A percentile compares a stretch with the other conserved stretches of the same genome.
These are phyloP conservation scores for Kluyveromyces aestuarii DNA, from an alignment of 805 yeast genomes.

Conservation along the genomic window DNA sequence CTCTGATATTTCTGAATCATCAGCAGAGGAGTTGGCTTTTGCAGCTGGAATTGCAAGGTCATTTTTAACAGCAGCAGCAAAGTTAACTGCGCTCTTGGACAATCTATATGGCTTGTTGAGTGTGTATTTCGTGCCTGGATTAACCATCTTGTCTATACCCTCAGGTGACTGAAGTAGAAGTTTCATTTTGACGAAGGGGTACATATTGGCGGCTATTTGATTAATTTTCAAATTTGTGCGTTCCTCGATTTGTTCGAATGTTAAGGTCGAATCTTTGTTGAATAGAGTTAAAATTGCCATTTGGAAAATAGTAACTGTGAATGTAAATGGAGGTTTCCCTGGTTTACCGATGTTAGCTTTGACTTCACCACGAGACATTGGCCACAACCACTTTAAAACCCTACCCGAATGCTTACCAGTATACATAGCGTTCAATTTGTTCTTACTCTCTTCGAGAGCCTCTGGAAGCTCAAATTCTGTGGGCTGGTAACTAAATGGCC, in stretches of 20 bases:
- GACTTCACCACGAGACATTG: constrained; percentile 83
- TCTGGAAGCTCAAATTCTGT: constrained; percentile 53
- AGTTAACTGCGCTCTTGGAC: constrained; percentile 74
- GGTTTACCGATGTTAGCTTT: constrained; percentile 76
- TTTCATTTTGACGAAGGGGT: constrained; percentile 72
- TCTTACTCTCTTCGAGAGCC: constrained; percentile 54
- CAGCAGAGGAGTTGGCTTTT: constrained; percentile 31
- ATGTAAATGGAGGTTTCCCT: constrained; percentile 70
- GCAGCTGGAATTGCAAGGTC: constrained; percentile 14
- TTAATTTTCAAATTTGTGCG: constrained; percentile 60
- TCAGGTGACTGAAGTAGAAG: constrained; percentile 60
- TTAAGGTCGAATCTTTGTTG: constrained; percentile 43
- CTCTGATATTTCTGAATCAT: constrained; percentile 47
- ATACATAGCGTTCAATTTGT: constrained; percentile 61
- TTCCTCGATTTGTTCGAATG: constrained; percentile 51
- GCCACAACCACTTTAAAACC: constrained; percentile 93
- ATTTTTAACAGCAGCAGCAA: constrained; percentile 48
- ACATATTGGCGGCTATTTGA: constrained; percentile 63
- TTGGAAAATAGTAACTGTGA: constrained; percentile 79
- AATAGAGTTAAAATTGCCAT: constrained; percentile 80
- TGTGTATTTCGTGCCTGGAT: constrained; percentile 52
- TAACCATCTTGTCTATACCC: constrained; percentile 42
- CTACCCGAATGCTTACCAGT: constrained; percentile 74
- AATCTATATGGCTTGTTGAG: constrained; percentile 77
- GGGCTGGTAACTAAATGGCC: constrained; percentile 54